Evolutionary conservation across 83 land plant genomes (phyloP), one percentile per base, ranked within the genome.

Genomic region (Thuja plicata): DNA sequence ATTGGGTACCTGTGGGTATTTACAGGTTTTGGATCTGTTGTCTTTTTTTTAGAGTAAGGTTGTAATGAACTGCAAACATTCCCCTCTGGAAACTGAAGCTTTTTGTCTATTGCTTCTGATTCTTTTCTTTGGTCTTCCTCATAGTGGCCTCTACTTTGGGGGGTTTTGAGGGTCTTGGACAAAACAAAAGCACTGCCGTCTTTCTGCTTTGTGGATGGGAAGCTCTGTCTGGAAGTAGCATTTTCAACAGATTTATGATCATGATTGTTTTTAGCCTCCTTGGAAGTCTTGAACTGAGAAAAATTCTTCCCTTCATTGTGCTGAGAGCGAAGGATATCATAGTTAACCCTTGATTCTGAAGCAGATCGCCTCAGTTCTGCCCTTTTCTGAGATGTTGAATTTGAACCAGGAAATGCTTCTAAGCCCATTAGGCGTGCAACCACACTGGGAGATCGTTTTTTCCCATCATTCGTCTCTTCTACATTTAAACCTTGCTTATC

Each of bases 361-460:
- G 92, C 92, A 16, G 93, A 93, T 88, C 96, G 79, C 81, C 94
- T 88, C 8, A 91, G 94, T 92, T 94, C 86, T 27, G 52, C 86
- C 52, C n/a, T 24, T 43, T 84, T 84, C 11, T 48, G 48, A 38
- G 46, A 84, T 48, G 38, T 27, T 43, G 86, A 48, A 84, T 43
- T 43, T 84, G 93, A 54, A 38, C 57, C 37, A 38, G 92, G 90
- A 34, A 92, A 27, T 50, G 89, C 91, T 32, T 95, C 96, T n/a
- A 95, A 92, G 19, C 96, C 96, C 96, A 95, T 95, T 37, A 95
- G 89, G 82, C 96, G 54, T 7, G 95, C 96, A 10, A 95, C 91
- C 46, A 95, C 96, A 50, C 96, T 90, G 7, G 96, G 91, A 5
- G 96, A 94, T 32, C 91, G 83, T 12, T 91, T 88, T 85, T 90